Base-by-base conservation (phyloP, 148 eudicot genomes). In the Rhododendron williamsianum region DNA sequence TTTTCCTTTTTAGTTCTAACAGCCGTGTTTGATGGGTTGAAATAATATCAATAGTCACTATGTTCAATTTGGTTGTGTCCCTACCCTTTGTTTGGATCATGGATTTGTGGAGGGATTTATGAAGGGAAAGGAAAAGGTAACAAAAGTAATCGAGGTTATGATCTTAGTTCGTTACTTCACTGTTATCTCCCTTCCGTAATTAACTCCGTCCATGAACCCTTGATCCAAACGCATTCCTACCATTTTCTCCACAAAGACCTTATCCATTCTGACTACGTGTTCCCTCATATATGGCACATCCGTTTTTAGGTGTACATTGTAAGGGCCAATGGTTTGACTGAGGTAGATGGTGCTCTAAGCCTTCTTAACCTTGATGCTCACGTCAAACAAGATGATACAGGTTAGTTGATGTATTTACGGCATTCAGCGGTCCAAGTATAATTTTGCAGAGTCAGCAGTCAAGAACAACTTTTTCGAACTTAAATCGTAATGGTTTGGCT, bases 251-350 rank as follows among this genome's bases (percentile, higher is more conserved):
- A 43, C 4, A 2, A 21, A 43, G 51, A 23, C 49, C 41, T 74
- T 43, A 43, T 76, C 25, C 25, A 21, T 72, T 33, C 25, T 46
- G 4, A 46, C 6, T 25, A 60, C 6, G 1, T 19, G 35, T 63
- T 65, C 36, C 77, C 9, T 65, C 27, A 30, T 19, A 45, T 9
- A 36, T 54, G 45, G 9, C 33, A 3, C 49, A 6, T 63, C 79
- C 46, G 16, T 87, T 43, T 89, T 43, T 79, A 94, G 96, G 92
- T 91, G 41, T 89, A 84, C 84, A 84, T 92, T 35, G 80, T 91
- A 79, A 92, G 91, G 90, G 91, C 86, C 63, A 88, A 90, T 83
- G 90, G 87, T 86, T 72, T 88, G 86, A 84, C 60, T 9, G 85
- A 87, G 49, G 91, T 89, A 10, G 91, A 84, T 82, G 89, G 92